phyloP scores from a whole-genome alignment of 768 basidiomycete species.

The Calocybe cyanea region DNA sequence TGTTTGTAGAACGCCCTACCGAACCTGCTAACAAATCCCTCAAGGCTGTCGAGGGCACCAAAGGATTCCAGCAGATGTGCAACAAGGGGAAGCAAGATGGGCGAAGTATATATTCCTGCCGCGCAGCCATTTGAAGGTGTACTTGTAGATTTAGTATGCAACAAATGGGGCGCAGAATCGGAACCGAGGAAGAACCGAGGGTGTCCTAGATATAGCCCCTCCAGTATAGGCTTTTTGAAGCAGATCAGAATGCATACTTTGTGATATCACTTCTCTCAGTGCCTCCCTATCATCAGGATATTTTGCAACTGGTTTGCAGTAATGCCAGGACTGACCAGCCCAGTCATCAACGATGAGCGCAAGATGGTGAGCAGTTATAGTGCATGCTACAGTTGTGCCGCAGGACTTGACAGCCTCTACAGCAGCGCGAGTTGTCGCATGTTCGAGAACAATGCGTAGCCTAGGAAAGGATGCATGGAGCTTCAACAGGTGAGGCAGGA shows the following conservation, averaged over 20 bases:
- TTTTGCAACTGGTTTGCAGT: constrained; percentile 98
- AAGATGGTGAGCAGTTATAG: constrained; percentile 96
- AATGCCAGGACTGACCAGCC: constrained; percentile 93
- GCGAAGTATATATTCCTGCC: constrained; percentile 94
- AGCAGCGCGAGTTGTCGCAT: constrained; percentile 91
- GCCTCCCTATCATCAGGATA: constrained; percentile 89
- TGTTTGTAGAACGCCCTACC: constrained; percentile 79
- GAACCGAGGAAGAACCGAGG: constrained; percentile 96
- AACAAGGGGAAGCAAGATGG: constrained; percentile 85
- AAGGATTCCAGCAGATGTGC: constrained; percentile 88
- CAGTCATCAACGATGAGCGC: constrained; percentile 93
- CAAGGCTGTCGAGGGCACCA: constrained; percentile 77
- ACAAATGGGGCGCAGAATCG: constrained; percentile 92
- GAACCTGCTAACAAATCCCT: constrained; percentile 72
- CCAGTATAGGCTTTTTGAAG: not conserved
- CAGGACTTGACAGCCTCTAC: constrained; percentile 79
- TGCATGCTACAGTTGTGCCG: constrained; percentile 85
- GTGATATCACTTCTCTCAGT: constrained; percentile 67
- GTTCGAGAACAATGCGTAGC: constrained; percentile 94
- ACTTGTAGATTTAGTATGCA: constrained; percentile 61
- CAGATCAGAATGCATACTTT: constrained; percentile 44
- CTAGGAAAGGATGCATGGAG: constrained; percentile 82
- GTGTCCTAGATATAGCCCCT: constrained; percentile 53
- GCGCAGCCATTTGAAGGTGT: constrained; percentile 76
- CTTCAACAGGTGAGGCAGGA: constrained; percentile 82